Base-by-base conservation (phyloP, 768 basidiomycete genomes). In the Suillus decipiens region DNA sequence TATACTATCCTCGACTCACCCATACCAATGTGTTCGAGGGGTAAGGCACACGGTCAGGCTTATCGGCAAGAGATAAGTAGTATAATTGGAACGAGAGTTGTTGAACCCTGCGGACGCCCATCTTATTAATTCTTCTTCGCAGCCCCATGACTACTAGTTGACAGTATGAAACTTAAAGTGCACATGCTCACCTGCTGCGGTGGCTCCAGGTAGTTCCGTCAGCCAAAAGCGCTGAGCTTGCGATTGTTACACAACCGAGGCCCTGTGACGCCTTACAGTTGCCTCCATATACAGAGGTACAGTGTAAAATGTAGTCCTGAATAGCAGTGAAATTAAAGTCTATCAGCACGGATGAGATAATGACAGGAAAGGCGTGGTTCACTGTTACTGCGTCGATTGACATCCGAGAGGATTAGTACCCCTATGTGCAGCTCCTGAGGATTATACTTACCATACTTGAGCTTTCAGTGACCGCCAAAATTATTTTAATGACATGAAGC, bases 91-190 rank as follows among this genome's bases (percentile, higher is more conserved):
- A 41, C 39, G 2, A 19, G 39, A 31, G 39, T 24, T 31, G 56
- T 39, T 39, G 36, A 37, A 7, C 24, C 55, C 17, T 57, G 5
- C 56, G 56, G 56, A 31, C 31, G 56, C 39, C 56, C 56, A 57
- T 28, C 28, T 28, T 28, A 28, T 28, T 28, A 28, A 24, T 28
- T 56, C 14, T 41, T 17, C 22, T 37, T 15, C 34, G 54, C 14
- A 7, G 22, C 33, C 39, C 37, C 22, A 1, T 39, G 36, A 24
- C 36, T 8, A 10, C 37, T 39, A 19, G 12, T n/a, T 53, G 51
- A 53, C 51, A 53, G 51, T 19, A 57, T 17, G 39, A 28, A 7
- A 41, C 41, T 5, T 39, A 37, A 24, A 39, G 37, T 39, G 37
- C 17, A 15, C 24, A 28, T 33, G 11, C 51, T 53, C 17, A 53